Evolutionary conservation across 345 rosid species (phyloP), one percentile per base, ranked within the genome.

Genomic region (Bruguiera parviflora): DNA sequence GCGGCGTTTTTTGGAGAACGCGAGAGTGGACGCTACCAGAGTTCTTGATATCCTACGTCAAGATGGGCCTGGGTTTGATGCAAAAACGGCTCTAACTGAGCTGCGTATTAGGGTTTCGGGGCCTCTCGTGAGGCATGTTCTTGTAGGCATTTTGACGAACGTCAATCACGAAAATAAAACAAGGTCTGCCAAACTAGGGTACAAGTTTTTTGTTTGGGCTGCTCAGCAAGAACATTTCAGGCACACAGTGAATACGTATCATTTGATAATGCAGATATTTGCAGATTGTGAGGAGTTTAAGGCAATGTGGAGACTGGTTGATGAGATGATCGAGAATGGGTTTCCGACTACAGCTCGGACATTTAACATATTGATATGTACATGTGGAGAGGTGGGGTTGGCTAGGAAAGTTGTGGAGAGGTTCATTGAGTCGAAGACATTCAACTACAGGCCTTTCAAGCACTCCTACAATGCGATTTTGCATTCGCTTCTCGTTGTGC

Each of bases 261-360:
- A 91, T 79, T 79, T 83, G 82, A 84, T 91, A 73, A 85, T 94
- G 96, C 85, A 89, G 80, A 86, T 89, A 73, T 83, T 87, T 77
- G 88, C 96, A 2, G 86, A 86, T 21, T 86, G 95, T 62, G 91
- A 84, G 18, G 96, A 89, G 83, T 88, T 75, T 68, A 88, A 79
- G 90, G 91, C 97, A 65, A 94, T 94, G 92, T 88, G 97, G 96
- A 87, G 92, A 74, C 76, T 91, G 53, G 86, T 84, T 2, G 96
- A 91, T 77, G 97, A 91, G 80, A 94, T 91, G 98, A 79, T 79
- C 32, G 81, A 87, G 71, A 89, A 87, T 9, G 89, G 97, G 2
- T 79, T 81, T 58, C 89, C 88, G 35, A 79, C 85, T 18, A 89
- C 98, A 5, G 96, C 97, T 4, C 82, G 86, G 71, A 94, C 92